These are phyloP conservation scores for Oryza officinalis DNA, from an alignment of 176 grass and related monocot genomes.

Conservation along the genomic window DNA sequence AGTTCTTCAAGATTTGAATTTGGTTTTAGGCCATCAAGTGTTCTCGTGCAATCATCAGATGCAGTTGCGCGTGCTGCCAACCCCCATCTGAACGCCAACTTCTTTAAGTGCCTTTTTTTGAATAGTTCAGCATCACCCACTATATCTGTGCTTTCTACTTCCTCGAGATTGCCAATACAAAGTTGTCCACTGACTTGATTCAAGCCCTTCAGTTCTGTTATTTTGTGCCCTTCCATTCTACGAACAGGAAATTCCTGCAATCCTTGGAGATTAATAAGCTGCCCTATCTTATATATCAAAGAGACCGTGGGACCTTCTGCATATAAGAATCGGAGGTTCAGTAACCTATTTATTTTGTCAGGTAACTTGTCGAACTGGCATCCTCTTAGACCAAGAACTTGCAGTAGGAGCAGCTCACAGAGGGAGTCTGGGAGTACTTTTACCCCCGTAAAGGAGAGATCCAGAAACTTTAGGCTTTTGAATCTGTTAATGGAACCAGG, in stretches of 20 bases:
- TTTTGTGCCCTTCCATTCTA: slow-evolving; percentile 29
- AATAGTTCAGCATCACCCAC: slow-evolving; percentile 26
- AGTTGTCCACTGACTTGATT: slow-evolving; percentile 35
- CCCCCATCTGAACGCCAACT: slow-evolving; percentile 18
- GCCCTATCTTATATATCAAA: slow-evolving; percentile 41
- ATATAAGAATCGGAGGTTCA: slow-evolving; percentile 35
- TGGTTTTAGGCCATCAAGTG: no score
- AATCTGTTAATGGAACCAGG: slow-evolving; percentile 4
- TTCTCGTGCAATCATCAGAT: no score
- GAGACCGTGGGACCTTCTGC: slow-evolving; percentile 21
- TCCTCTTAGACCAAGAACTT: slow-evolving; percentile 36
- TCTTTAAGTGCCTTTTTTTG: slow-evolving; percentile 35
- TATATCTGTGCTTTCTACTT: slow-evolving; percentile 18
- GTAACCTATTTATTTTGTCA: slow-evolving; percentile 30
- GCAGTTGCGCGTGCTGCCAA: not conserved
- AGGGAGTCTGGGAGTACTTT: slow-evolving; percentile 24
- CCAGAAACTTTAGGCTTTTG: slow-evolving; percentile 25
- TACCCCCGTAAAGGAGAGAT: slow-evolving; percentile 42
- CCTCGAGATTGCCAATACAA: slow-evolving; percentile 27
- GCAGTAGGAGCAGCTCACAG: slow-evolving; percentile 29
- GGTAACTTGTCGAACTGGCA: slow-evolving; percentile 34
- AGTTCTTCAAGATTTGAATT: no score
- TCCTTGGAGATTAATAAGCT: slow-evolving; percentile 34
- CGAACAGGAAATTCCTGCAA: slow-evolving; percentile 39
- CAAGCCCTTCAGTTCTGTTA: slow-evolving; percentile 40